phyloP scores from a whole-genome alignment of 2,329 filamentous ascomycete genomes.

The Diaporthe nobilis region DNA sequence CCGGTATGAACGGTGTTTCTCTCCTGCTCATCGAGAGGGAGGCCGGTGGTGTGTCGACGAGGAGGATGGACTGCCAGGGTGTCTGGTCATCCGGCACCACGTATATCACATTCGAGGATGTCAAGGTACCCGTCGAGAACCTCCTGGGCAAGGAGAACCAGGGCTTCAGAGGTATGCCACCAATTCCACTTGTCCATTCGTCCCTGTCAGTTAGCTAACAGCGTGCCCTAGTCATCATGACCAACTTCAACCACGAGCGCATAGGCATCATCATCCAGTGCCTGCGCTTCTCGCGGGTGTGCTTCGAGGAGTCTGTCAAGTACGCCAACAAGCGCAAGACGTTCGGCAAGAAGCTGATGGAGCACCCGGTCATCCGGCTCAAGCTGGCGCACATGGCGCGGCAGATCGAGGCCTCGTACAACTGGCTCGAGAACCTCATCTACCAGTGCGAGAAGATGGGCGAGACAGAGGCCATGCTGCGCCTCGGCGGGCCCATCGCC shows the following conservation, averaged over 20 bases:
- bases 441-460: conserved; percentile 95
- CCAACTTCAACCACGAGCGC: conserved; percentile 99
- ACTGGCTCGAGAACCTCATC: conserved; percentile 96
- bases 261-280: conserved; percentile 99
- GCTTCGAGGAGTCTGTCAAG: conserved; percentile 96
- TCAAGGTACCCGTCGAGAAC: conserved; percentile 99
- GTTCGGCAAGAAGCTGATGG: conserved; percentile 96
- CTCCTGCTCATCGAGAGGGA: conserved; percentile 93
- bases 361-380: conserved; percentile 96
- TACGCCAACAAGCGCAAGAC: conserved; percentile 98
- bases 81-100: conserved; percentile 96
- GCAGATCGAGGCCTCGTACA: conserved; percentile 96
- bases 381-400: conserved; percentile 99
- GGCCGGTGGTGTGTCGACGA: conserved; percentile 87
- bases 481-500: conserved; percentile 94
- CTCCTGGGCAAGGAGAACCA: conserved; percentile 97
- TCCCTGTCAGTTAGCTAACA: conserved; percentile 36
- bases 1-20: conserved; percentile 93
- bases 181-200: not conserved
- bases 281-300: conserved; percentile 94
- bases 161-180: conserved; percentile 82
- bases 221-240: conserved; percentile 84
- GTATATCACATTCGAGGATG: conserved; percentile 98
- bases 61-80: conserved; percentile 98
- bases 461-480: conserved; percentile 95